Evolutionary conservation across 441 rosid genomes (phyloP), one percentile per base, ranked within the genome.

Genomic region (Corymbia calophylla): DNA sequence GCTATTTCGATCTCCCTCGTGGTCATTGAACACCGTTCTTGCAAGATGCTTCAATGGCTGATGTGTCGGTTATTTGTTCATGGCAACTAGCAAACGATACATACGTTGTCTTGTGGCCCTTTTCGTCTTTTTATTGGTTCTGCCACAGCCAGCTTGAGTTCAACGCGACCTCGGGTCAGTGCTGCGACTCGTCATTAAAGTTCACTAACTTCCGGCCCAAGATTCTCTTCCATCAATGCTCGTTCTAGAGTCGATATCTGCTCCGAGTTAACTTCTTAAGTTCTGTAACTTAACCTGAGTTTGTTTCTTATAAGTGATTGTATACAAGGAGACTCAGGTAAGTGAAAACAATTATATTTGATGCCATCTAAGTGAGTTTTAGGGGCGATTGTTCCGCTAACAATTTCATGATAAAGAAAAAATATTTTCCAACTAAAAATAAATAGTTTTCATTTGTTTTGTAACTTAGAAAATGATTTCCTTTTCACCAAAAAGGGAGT

Each of bases 1-100:
- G 11, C 91, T 3, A 89, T 16, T 77, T 89, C 62, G 64, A 90
- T 89, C 39, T 91, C 88, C 89, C 60, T 89, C 23, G 56, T 85
- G 27, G 90, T 88, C 93, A 89, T 92, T 15, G 81, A 70, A 70
- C 15, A 35, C 48, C 27, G 27, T 35, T 0, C 48, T 70, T 10
- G 48, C 27, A 48, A 35, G 81, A 48, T 5, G 81, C 81, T 70
- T 70, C 81, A 35, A 35, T 25, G 81, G 81, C 81, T 70, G 81
- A 32, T 35, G 27, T 9, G 48, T 70, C 48, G 11, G 27, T 70
- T 19, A 35, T 86, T 4, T 86, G 87, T 54, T 17, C 25, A 14
- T 35, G 3, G 81, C 81, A 19, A 70, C 81, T 9, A 35, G 8
- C 48, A 10, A 35, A 70, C 48, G 81, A 1, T 10, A 70, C 44